phyloP scores from a whole-genome alignment of 1,284 basidiomycete species.

The Phaffia rhodozyma region DNA sequence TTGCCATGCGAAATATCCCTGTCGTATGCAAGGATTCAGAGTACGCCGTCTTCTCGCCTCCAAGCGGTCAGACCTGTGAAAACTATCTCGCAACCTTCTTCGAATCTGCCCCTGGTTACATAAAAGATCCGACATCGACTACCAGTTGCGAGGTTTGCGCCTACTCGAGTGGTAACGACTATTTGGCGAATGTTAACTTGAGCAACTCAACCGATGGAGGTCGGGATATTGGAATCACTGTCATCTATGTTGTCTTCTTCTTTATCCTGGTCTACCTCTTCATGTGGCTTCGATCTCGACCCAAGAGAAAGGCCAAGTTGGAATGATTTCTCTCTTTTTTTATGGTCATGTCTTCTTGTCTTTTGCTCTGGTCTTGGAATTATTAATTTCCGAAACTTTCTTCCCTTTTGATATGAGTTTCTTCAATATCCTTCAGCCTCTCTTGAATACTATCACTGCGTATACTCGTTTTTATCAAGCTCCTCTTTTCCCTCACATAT shows the following conservation, averaged over 20 bases:
- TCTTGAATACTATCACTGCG: background rate
- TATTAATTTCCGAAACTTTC: background rate
- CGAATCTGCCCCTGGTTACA: background rate
- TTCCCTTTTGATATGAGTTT: background rate
- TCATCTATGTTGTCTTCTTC: slow-evolving; percentile 13
- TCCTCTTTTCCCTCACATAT: background rate
- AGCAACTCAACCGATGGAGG: slow-evolving; percentile 25
- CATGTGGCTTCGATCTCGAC: slow-evolving; percentile 4
- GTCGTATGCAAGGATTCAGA: slow-evolving; percentile 30
- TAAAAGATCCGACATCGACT: slow-evolving; percentile 5
- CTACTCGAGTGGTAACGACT: slow-evolving; percentile 13
- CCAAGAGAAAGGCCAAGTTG: slow-evolving; percentile 10
- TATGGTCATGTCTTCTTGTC: background rate
- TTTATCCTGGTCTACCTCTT: slow-evolving; percentile 4
- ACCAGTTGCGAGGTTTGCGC: slow-evolving; percentile 11
- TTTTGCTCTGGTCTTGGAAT: background rate
- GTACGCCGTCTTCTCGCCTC: slow-evolving; percentile 30
- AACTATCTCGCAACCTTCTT: slow-evolving; percentile 26
- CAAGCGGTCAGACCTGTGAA: slow-evolving; percentile 30
- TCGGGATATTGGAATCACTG: slow-evolving; percentile 28
- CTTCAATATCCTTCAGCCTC: too few species aligned
- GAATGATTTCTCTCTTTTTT: background rate
- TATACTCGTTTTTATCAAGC: background rate
- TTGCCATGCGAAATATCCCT: slow-evolving; percentile 25
- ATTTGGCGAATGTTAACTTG: slow-evolving; percentile 23